These are phyloP conservation scores for Oryza nivara DNA, from an alignment of 176 grass and related monocot genomes.

Conservation along the genomic window DNA sequence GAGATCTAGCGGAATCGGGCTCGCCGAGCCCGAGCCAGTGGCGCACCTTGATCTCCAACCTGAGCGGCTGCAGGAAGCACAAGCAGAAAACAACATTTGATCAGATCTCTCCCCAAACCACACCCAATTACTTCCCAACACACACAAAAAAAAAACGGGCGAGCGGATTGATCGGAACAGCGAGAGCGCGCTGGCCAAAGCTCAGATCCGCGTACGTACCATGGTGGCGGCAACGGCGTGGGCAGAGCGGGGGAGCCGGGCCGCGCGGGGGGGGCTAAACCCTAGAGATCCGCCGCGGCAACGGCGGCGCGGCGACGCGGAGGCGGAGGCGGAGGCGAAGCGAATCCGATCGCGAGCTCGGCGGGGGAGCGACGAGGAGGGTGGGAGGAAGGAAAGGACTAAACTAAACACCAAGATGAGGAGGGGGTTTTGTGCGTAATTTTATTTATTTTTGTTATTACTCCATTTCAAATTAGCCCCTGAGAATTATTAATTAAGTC, in stretches of 20 bases:
- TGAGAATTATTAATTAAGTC: neutral
- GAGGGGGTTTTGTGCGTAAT: slow-evolving; percentile 32
- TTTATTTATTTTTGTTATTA: slow-evolving; percentile 32
- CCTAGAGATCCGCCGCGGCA: slow-evolving; percentile 19
- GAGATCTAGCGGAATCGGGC: slow-evolving; percentile 32
- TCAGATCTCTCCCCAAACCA: slow-evolving; percentile 60
- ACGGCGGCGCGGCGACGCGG: neutral
- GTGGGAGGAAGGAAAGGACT: neutral
- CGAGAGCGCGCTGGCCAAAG: neutral
- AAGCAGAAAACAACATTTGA: slow-evolving; percentile 51
- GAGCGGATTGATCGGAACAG: slow-evolving; percentile 27
- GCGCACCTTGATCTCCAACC: slow-evolving; percentile 99
- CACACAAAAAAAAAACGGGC: slow-evolving; percentile 1
- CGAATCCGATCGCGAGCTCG: slow-evolving; percentile 53
- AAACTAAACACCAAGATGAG: neutral
- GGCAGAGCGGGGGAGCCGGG: neutral
- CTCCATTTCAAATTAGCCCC: neutral
- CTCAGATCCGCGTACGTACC: slow-evolving; percentile 63
- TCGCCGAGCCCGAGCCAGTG: neutral
- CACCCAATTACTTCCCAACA: neutral
- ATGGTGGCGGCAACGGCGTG: slow-evolving; percentile 28
- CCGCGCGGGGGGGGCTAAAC: too few relatives aligned
- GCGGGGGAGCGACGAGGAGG: slow-evolving; percentile 27
- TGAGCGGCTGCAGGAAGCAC: slow-evolving; percentile 75
- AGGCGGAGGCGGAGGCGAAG: neutral